Base-by-base conservation (phyloP, 2,329 filamentous ascomycete genomes). In the Exophiala aquamarina region DNA sequence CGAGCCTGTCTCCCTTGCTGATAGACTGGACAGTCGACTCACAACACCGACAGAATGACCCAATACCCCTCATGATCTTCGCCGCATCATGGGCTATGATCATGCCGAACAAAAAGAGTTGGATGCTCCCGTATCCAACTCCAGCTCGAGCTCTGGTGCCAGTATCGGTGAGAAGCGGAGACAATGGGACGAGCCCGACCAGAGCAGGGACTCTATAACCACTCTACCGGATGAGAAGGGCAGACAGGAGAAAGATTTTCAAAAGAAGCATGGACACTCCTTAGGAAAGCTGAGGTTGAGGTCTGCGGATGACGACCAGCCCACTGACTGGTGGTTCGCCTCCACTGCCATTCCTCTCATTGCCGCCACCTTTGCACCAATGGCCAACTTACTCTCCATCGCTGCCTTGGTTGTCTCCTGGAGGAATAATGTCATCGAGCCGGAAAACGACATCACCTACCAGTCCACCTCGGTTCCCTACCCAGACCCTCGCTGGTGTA, bases 301-400 rank as follows among this genome's bases (percentile, higher is more conserved):
- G 39, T 64, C 68, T 3, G 57, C 64, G 17, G 69, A 72, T 13
- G 70, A 73, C 51, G 69, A 70, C 38, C 66, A 70, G 34, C 66
- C 54, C 31, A 61, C 61, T 41, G 66, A 70, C 41, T 75, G 72
- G 72, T 77, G 74, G 74, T 64, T 76, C 52, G 72, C 72, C 1
- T 74, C 72, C 2, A 77, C 72, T 1, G 72, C 71, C 3, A 75
- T 91, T 54, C 87, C 87, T 23, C 81, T 96, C 63, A 77, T 93
- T 9, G 89, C 90, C 2, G 90, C 89, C 26, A 89, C 90, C 0
- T 78, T 93, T 2, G 89, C 89, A 1, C 91, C 91, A 0, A 79
- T 95, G 8, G 91, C 91, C 2, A 95, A 91, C 48, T 83, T 93
- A 21, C 86, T 93, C 67, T 92, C 86, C 47, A 89, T 95, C 49